Conservation (phyloP, 2,329 filamentous ascomycete genomes). For the Monosporascus sp. region DNA sequence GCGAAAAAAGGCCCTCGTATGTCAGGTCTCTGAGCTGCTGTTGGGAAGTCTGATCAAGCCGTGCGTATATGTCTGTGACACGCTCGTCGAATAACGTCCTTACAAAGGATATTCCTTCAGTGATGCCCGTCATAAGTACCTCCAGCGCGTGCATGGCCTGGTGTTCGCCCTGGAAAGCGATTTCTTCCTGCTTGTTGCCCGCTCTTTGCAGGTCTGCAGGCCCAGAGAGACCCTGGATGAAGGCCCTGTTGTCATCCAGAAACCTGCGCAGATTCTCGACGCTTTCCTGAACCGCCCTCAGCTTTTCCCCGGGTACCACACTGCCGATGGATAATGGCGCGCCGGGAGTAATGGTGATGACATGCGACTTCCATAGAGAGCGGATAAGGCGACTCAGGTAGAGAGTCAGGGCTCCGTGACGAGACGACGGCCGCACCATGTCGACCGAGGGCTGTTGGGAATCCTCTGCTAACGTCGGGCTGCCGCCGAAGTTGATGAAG, state of each 20-base stretch:
- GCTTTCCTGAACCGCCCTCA: slow-evolving; percentile 73
- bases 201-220: slow-evolving; percentile 77
- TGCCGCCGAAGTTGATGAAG: slow-evolving; percentile 90
- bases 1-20: slow-evolving; percentile 82
- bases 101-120: slow-evolving; percentile 95
- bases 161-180: slow-evolving; percentile 89
- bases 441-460: slow-evolving; percentile 72
- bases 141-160: slow-evolving; percentile 84
- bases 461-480: slow-evolving; percentile 74
- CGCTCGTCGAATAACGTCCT: slow-evolving; percentile 92
- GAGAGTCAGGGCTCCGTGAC: slow-evolving; percentile 80
- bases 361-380: slow-evolving; percentile 77
- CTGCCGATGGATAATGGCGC: slow-evolving; percentile 56
- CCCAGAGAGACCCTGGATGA: slow-evolving; percentile 91
- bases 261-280: slow-evolving; percentile 76
- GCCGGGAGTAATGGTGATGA: slow-evolving; percentile 51
- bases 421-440: slow-evolving; percentile 78
- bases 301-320: slow-evolving; percentile 60
- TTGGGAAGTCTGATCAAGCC: slow-evolving; percentile 66
- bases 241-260: slow-evolving; percentile 77
- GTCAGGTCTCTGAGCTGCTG: slow-evolving; percentile 71
- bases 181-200: slow-evolving; percentile 80
- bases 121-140: slow-evolving; percentile 80
- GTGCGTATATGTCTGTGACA: slow-evolving; percentile 77
- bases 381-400: slow-evolving; percentile 87